phyloP scores from a whole-genome alignment of 352 stramenopile genomes.

The Phytopythium cucurbitacearum region DNA sequence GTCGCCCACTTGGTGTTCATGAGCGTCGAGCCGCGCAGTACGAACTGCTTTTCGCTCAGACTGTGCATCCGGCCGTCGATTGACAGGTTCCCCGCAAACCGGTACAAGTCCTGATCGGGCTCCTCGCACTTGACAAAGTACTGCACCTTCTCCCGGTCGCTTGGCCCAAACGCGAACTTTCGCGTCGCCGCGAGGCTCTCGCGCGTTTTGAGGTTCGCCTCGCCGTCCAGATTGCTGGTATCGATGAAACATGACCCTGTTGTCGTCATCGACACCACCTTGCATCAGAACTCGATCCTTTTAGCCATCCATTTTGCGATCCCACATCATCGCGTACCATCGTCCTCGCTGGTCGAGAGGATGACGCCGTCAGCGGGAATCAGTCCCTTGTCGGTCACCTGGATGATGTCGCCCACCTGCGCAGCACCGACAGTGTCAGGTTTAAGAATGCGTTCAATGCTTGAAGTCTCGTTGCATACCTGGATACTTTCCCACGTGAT shows the following conservation, averaged over 20 bases:
- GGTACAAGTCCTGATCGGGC: conserved; percentile 74
- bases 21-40: conserved; percentile 64
- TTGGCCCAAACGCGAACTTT: conserved; percentile 7
- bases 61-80: conserved; percentile 54
- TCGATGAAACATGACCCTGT: conserved; percentile 76
- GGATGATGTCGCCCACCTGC: conserved; percentile 82
- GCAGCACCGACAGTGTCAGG: not conserved
- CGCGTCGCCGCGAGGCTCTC: conserved; percentile 37
- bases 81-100: conserved; percentile 67
- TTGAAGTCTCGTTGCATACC: conserved; percentile 15
- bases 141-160: conserved; percentile 1
- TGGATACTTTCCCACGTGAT: conserved; percentile 75
- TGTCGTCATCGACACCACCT: not conserved
- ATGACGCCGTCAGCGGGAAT: conserved; percentile 92
- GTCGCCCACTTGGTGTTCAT: conserved; percentile 80
- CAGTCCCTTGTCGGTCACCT: conserved; percentile 76
- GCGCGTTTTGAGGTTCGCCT: conserved; percentile 74
- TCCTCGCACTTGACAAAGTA: conserved; percentile 79
- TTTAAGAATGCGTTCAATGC: not conserved
- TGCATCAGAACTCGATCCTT: not conserved
- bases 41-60: conserved; percentile 74
- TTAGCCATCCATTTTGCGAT: too few relatives aligned
- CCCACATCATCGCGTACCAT: conserved; percentile 27
- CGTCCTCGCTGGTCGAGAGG: conserved; percentile 76
- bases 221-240: conserved; percentile 78